Evolutionary conservation across 2,329 filamentous ascomycete species (phyloP), one percentile per base, ranked within the genome.

Genomic region (Pseudopithomyces chartarum): DNA sequence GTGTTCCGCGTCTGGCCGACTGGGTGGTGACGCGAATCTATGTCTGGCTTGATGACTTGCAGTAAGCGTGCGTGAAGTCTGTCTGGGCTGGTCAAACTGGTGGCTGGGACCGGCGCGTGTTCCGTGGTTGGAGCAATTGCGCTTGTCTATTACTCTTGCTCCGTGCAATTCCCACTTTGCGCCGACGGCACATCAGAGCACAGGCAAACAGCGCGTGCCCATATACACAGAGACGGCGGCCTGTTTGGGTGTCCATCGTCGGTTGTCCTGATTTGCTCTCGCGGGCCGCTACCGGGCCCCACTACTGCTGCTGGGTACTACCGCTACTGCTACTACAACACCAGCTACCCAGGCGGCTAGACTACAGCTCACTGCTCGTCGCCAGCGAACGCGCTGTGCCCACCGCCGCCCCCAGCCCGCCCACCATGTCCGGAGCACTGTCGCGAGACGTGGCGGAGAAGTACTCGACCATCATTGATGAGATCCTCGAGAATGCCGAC

Each of bases 381-480:
- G 34, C 34, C 34, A 38, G 34, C 34, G 34, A 38, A 38, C 34
- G 34, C 34, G 34, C 34, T n/a, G 52, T 44, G 61, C 40, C 65
- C 64, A 58, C 55, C 61, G 8, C 26, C 26, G 26, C 26, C 26
- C 26, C 4, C 26, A 4, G 26, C 26, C n/a, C 26, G 26, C 26
- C 26, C 26, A 29, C 26, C 26, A 29, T 29, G 26, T 29, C 26
- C 26, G 26, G 26, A 74, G 73, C 65, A 36, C 67, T 86, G 58
- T 75, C 83, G 34, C 67, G 78, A 34, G 81, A 83, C 58, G 69
- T 78, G 45, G 78, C 80, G 71, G 76, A 77, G 51, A 76, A 76
- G 51, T 86, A 86, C 71, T 78, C 81, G 43, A 76, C 76, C 65
- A 85, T 88, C 70, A 88, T 89, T 64, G 87, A 89, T 73, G 78